Evolutionary conservation across 495 filamentous ascomycete genomes (phyloP), one percentile per base, ranked within the genome.

Genomic region (Talaromyces trachyspermus): DNA sequence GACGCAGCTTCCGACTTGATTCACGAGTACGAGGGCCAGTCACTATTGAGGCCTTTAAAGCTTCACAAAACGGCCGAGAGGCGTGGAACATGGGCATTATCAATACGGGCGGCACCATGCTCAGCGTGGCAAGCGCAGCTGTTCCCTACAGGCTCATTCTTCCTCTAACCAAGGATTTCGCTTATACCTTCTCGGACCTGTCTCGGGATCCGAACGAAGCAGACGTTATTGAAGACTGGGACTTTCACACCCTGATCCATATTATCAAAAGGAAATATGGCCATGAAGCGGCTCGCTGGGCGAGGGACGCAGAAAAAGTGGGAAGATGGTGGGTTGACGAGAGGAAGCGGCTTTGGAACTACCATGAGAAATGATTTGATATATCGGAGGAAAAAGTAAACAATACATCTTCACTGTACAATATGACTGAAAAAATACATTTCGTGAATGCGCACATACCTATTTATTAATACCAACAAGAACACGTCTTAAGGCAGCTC

Each of bases 1-100:
- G 45, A 57, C 14, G 63, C 63, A 20, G 62, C 68, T 19, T 52
- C 52, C 6, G 59, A 66, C 20, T 49, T 74, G 2, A 58, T 69
- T 12, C 63, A 68, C 12, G 55, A 70, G 36, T 72, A 72, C 48
- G 69, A 74, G 54, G 70, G 68, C 22, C 70, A 74, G 27, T 71
- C 68, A 1, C 60, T 74, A 32, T 64, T 74, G 41, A 63, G 69
- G 0, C 66, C 69, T 0, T 65, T 63, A 56, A 22, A 53, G 51
- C 7, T n/a, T n/a, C n/a, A n/a, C 58, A 63, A 23, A 56, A 64
- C 33, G 57, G 66, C 9, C 61, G 65, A 24, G 55, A 61, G 43
- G 60, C 61, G 26, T 74, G 65, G 59, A 68, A 72, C 33, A 67
- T 74, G 50, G 66, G 60, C 35, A 59, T 74, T 45, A 67, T 74